Evolutionary conservation across 2,329 filamentous ascomycete genomes (phyloP).

Genomic region (Xylogone sp.): DNA sequence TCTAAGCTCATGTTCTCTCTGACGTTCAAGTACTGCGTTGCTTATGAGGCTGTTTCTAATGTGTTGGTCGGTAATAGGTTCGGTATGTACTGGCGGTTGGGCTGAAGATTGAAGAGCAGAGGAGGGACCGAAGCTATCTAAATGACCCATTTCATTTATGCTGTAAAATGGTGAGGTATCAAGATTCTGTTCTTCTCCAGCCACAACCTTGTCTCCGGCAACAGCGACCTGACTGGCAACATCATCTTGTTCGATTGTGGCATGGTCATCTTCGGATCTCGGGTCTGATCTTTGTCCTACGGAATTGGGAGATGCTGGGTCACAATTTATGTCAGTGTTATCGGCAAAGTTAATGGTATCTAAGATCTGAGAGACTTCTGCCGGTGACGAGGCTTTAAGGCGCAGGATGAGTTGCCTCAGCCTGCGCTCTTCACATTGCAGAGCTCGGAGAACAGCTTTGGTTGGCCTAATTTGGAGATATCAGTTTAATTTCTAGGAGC

Average conservation of each 20-base stretch:
- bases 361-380: not conserved
- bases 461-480: constrained; percentile 4
- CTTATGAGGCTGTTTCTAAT: not conserved
- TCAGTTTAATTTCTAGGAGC: too few relatives aligned
- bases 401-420: not conserved
- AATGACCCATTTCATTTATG: constrained; percentile 5
- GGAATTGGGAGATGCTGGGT: not conserved
- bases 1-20: not conserved
- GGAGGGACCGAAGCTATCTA: constrained; percentile 5
- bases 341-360: not conserved
- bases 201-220: not conserved
- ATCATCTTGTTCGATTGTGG: not conserved
- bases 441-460: not conserved
- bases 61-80: not conserved
- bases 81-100: not conserved
- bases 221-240: not conserved
- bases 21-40: not conserved
- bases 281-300: not conserved
- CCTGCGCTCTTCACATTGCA: constrained; percentile 1
- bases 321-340: not conserved
- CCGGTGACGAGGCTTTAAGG: not conserved
- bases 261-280: not conserved
- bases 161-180: constrained; percentile 4
- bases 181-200: not conserved
- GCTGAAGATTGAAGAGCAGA: constrained; percentile 5